Evolutionary conservation across 2,329 filamentous ascomycete species (phyloP).

Genomic region (Colletotrichum melonis): DNA sequence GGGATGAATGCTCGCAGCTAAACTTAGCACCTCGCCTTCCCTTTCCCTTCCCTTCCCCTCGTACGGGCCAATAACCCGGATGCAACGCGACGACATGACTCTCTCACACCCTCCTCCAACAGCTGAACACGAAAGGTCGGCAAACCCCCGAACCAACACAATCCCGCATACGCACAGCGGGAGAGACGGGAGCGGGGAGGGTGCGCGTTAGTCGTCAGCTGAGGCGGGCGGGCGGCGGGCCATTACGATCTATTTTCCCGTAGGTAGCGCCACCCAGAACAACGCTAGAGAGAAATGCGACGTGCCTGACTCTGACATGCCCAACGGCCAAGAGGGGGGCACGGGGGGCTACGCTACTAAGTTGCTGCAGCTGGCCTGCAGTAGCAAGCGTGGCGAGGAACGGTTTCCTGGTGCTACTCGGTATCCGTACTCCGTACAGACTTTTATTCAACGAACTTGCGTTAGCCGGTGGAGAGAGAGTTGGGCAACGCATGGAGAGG

Average conservation of each 20-base stretch:
- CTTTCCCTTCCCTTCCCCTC: neutral
- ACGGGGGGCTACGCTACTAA: too few relatives aligned
- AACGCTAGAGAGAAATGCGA: neutral
- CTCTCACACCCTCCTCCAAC: neutral
- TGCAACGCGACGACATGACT: neutral
- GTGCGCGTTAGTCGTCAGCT: neutral
- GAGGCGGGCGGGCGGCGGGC: neutral
- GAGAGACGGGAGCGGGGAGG: neutral
- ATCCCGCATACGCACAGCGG: neutral
- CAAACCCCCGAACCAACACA: neutral
- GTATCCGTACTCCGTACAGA: neutral
- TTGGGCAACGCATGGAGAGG: neutral
- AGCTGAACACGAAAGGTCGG: neutral
- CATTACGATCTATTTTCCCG: neutral
- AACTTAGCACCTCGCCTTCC: neutral
- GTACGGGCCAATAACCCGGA: neutral
- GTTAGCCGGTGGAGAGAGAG: neutral
- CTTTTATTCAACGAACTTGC: neutral
- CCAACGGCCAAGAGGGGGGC: neutral
- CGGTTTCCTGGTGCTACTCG: neutral
- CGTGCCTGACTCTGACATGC: neutral
- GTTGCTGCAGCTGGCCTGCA: too few relatives aligned
- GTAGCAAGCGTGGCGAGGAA: neutral
- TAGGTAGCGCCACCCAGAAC: neutral
- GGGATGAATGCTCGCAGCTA: neutral